Evolutionary conservation across 2,329 filamentous ascomycete genomes (phyloP), one percentile per base, ranked within the genome.

Genomic region (Basipetospora sp.): DNA sequence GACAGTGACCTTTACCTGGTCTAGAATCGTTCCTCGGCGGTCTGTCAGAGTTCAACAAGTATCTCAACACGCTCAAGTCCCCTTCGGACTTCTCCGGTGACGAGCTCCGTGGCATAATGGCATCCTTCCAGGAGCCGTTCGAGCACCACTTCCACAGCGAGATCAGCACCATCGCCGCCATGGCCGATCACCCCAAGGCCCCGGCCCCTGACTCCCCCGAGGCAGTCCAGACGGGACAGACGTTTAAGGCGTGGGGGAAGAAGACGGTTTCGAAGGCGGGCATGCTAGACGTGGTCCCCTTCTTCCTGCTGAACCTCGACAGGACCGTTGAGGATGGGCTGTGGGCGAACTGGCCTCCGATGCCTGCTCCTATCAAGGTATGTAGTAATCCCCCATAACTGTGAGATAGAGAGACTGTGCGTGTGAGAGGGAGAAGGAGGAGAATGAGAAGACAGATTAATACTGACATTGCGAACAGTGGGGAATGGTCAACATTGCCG

Each of bases 261-360:
- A 67, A 61, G 50, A 76, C 71, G 2, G 67, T 77, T n/a, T 69
- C 61, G 34, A 75, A 75, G 55, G 71, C 70, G 0, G 70, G 71
- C 19, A 60, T 65, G 27, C 58, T 64, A 14, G 72, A 77, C 42
- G 73, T 74, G 0, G 65, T 79, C 13, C 73, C 74, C 2, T 77
- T 80, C 47, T 77, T 79, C 57, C 50, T 79, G 40, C 53, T 77
- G 44, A 79, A 79, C 48, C 54, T 77, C 16, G 76, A 80, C 50
- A 54, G 60, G 30, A 73, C 65, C 3, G 63, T 58, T 11, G 76
- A 80, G 53, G 67, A 67, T 5, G 72, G 71, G 17, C 51, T 63
- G 48, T 78, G 74, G 72, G 61, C 60, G 10, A 64, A 65, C 46
- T 80, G 74, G 74, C 75, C 75, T 31, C 72, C 74, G 0, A 78